A percentile compares a stretch with the other conserved stretches of the same genome.
Conservation (phyloP, 2,329 filamentous ascomycete species). For the Westerdykella aurantiaca region DNA sequence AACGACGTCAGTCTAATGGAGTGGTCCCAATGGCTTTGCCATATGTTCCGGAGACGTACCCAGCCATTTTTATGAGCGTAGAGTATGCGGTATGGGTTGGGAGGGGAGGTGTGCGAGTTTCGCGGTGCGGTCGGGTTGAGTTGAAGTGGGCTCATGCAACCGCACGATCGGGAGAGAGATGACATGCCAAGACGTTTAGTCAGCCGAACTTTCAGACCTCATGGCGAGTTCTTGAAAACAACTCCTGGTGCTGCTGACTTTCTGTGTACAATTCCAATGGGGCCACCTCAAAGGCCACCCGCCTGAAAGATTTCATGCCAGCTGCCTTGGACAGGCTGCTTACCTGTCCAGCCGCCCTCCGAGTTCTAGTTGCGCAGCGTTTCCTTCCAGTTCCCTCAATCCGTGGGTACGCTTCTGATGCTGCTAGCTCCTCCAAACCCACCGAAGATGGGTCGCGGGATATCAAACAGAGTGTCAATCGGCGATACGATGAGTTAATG, state of each 20-base stretch:
- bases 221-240: not conserved
- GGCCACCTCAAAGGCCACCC: conserved; percentile 8
- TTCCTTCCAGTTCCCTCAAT: not conserved
- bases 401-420: no score
- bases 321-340: conserved; percentile 42
- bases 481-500: no score
- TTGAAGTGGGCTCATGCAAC: conserved; percentile 8
- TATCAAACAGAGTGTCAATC: not conserved
- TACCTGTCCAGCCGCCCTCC: conserved; percentile 40
- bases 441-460: conserved; percentile 7
- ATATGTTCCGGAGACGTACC: conserved; percentile 33
- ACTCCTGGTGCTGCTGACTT: no score
- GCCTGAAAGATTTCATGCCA: conserved; percentile 37
- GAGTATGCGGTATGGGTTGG: conserved; percentile 16
- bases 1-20: conserved; percentile 23
- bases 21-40: not conserved
- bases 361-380: conserved; percentile 21
- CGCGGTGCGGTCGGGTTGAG: conserved; percentile 20
- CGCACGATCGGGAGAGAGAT: conserved; percentile 21
- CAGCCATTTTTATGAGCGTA: conserved; percentile 40
- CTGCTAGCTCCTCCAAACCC: conserved; percentile 6
- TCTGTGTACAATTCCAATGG: conserved; percentile 1
- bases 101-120: conserved; percentile 27
- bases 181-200: conserved; percentile 17
- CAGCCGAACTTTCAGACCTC: conserved; percentile 1